These are phyloP conservation scores for Globisporangium sylvaticum DNA, from an alignment of 352 stramenopile species.

Conservation along the genomic window DNA sequence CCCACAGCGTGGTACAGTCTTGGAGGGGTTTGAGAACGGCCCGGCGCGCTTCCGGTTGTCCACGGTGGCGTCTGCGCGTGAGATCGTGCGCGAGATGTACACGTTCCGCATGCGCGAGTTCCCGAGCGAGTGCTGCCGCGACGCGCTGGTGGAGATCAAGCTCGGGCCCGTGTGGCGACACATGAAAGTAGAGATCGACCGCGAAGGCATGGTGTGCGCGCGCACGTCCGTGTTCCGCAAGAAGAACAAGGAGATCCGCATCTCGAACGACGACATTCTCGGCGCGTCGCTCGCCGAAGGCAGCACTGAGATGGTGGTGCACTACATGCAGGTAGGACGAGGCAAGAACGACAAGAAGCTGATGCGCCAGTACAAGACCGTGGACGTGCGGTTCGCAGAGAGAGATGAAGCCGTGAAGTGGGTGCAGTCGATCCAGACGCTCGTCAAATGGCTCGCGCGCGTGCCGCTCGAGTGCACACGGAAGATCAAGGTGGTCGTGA, in stretches of 20 bases:
- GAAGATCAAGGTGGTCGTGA: constrained; percentile 75
- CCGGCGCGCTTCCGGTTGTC: constrained; percentile 62
- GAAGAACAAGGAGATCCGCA: constrained; percentile 44
- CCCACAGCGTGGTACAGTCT: constrained; percentile 42
- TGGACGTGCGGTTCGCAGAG: constrained; percentile 36
- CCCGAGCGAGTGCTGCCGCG: constrained; percentile 35
- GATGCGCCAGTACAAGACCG: constrained; percentile 44
- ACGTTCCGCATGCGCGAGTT: constrained; percentile 54
- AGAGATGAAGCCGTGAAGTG: constrained; percentile 26
- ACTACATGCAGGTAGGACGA: constrained; percentile 60
- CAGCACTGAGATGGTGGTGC: constrained; percentile 34
- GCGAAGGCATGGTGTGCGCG: constrained; percentile 48
- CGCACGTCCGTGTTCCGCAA: constrained; percentile 63
- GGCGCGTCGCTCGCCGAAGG: constrained; percentile 27
- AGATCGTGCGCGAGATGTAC: constrained; percentile 71
- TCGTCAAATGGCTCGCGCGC: constrained; percentile 72
- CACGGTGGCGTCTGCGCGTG: constrained; percentile 47
- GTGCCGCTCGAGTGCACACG: constrained; percentile 47
- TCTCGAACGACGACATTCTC: constrained; percentile 56
- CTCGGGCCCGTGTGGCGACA: constrained; percentile 48
- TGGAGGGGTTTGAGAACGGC: constrained; percentile 55
- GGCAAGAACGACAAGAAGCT: constrained; percentile 54
- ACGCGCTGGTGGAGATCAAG: constrained; percentile 33
- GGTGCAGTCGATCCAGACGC: constrained; percentile 37
- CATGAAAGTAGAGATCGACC: constrained; percentile 44